A percentile compares a stretch with the other conserved stretches of the same genome.
Conservation (phyloP, 768 basidiomycete genomes). For the Auricularia sp. region DNA sequence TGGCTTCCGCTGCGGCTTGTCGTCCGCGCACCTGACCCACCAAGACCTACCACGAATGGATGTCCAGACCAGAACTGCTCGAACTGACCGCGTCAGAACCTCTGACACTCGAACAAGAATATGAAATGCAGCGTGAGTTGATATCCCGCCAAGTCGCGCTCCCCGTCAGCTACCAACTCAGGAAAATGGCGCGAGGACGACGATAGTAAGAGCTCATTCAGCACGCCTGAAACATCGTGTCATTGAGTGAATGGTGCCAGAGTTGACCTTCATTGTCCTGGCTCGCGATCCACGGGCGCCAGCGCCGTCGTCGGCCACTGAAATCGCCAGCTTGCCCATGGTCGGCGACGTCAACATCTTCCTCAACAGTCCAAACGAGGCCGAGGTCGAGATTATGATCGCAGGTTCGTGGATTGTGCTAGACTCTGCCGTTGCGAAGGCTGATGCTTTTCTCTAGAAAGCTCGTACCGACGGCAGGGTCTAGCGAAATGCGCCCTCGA, state of each 20-base stretch:
- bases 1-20: slow-evolving; percentile 5
- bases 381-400: slow-evolving; percentile 89
- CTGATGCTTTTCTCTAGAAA: slow-evolving; percentile 35
- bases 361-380: slow-evolving; percentile 56
- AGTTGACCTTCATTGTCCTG: slow-evolving; percentile 86
- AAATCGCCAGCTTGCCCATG: slow-evolving; percentile 45
- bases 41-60: slow-evolving; percentile 84
- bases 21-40: slow-evolving; percentile 2
- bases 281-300: slow-evolving; percentile 29
- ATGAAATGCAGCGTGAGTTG: slow-evolving; percentile 75
- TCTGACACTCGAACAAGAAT: slow-evolving; percentile 69
- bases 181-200: slow-evolving; percentile 80
- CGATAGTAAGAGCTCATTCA: slow-evolving; percentile 46
- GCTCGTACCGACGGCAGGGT: slow-evolving; percentile 58
- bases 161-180: slow-evolving; percentile 18
- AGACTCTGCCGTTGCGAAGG: not conserved
- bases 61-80: slow-evolving; percentile 64
- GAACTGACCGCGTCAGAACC: slow-evolving; percentile 79
- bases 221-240: not conserved
- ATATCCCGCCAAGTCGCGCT: not conserved
- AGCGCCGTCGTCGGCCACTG: slow-evolving; percentile 12
- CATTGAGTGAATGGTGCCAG: slow-evolving; percentile 23
- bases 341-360: slow-evolving; percentile 92
- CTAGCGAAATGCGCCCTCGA: slow-evolving; percentile 52
- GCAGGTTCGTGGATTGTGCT: slow-evolving; percentile 42